A percentile compares a stretch with the other conserved stretches of the same genome.
These are phyloP conservation scores for Chrysoporthe deuterocubensis DNA, from an alignment of 2,329 filamentous ascomycete genomes.

Conservation along the genomic window DNA sequence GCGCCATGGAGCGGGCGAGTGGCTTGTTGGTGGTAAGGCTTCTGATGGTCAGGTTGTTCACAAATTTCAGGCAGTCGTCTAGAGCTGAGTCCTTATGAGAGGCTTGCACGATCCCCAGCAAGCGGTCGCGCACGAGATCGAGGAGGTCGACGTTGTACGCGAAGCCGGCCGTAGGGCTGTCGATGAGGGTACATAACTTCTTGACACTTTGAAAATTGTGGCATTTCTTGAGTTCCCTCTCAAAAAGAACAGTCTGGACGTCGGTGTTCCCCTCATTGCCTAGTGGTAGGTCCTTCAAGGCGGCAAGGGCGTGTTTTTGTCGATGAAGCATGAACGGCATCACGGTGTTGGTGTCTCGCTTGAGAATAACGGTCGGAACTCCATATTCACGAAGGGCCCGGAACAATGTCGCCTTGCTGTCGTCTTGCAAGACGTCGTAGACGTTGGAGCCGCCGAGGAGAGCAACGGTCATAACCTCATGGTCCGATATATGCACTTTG, in stretches of 20 bases:
- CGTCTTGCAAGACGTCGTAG: not conserved
- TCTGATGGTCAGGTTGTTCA: constrained; percentile 47
- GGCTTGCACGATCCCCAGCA: constrained; percentile 25
- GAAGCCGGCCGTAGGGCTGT: constrained; percentile 1
- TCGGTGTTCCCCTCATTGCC: not conserved
- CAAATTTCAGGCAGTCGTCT: constrained; percentile 38
- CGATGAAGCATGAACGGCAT: constrained; percentile 37
- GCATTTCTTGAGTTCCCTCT: constrained; percentile 23
- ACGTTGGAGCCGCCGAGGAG: constrained; percentile 12
- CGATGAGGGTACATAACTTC: constrained; percentile 33
- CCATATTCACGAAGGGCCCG: constrained; percentile 34
- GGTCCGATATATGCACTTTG: constrained; percentile 11
- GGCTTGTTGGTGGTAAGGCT: constrained; percentile 33
- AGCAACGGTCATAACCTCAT: constrained; percentile 21
- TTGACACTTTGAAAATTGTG: constrained; percentile 31
- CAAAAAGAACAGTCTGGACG: constrained; percentile 15
- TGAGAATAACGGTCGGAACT: constrained; percentile 32
- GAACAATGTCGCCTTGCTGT: not conserved
- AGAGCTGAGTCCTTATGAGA: not conserved
- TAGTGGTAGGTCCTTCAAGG: not conserved
- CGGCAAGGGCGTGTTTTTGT: constrained; percentile 22
- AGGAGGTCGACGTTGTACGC: constrained; percentile 2
- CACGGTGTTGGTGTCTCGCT: constrained; percentile 27
- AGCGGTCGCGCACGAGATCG: constrained; percentile 15
- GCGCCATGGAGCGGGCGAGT: constrained; percentile 26